Percentiles rank a stretch among this genome's conserved stretches.
phyloP scores from a whole-genome alignment of 2,329 filamentous ascomycete genomes.

The Aspergillus sp. region DNA sequence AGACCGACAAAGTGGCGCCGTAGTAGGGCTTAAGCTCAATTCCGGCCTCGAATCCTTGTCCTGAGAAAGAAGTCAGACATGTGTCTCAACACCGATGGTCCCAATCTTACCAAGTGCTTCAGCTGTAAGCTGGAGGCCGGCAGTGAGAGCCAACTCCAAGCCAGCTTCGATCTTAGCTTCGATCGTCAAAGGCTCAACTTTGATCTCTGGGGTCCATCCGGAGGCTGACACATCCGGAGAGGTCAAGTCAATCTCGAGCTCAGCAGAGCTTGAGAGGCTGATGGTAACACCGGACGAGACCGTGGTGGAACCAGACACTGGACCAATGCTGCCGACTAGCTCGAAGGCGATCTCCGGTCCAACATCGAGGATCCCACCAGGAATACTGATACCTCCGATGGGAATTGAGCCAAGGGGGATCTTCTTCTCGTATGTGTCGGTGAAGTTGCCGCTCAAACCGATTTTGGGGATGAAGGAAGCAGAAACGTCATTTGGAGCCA shows the following conservation, averaged over 20 bases:
- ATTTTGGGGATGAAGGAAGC: constrained; percentile 16
- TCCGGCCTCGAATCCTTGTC: constrained; percentile 16
- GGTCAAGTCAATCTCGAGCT: constrained; percentile 19
- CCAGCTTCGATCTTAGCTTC: constrained; percentile 15
- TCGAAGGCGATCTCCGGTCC: constrained; percentile 19
- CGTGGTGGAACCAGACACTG: constrained; percentile 18
- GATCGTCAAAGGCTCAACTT: constrained; percentile 10
- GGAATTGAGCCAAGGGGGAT: constrained; percentile 16
- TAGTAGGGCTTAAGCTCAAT: constrained; percentile 17
- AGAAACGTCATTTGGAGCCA: constrained; percentile 15
- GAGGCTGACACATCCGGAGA: constrained; percentile 13
- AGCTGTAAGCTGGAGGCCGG: constrained; percentile 11
- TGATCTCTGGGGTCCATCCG: constrained; percentile 14
- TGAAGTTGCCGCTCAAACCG: constrained; percentile 17
- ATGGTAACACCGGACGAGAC: constrained; percentile 17
- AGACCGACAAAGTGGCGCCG: constrained; percentile 8
- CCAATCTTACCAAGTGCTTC: constrained; percentile 11
- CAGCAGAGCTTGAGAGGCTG: constrained; percentile 16
- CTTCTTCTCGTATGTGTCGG: constrained; percentile 11
- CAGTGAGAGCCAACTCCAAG: constrained; percentile 14
- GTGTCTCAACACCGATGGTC: neutral
- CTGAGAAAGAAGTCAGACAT: constrained; percentile 8
- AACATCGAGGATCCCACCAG: constrained; percentile 15
- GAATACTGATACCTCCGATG: constrained; percentile 19
- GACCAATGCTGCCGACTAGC: constrained; percentile 14